These are phyloP conservation scores for Nymphaea thermarum DNA, from an alignment of 164 flowering plant species.

Conservation along the genomic window DNA sequence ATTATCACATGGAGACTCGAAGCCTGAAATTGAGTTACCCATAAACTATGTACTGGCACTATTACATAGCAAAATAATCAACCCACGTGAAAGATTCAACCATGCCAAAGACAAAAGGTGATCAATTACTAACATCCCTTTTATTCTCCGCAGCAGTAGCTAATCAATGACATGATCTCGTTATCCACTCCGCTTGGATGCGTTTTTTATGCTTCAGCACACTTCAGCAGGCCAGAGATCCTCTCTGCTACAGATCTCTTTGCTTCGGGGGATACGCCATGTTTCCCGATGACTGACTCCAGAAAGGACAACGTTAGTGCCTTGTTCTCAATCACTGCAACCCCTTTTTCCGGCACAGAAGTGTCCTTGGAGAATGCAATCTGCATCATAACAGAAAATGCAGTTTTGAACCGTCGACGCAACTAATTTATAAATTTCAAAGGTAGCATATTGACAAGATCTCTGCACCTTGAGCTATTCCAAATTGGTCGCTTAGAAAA, in stretches of 20 bases:
- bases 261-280: slow-evolving; percentile 60
- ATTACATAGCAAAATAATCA: too few species aligned
- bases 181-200: neutral
- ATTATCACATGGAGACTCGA: too few species aligned
- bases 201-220: neutral
- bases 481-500: too few species aligned
- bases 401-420: neutral
- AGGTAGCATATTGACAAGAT: too few species aligned
- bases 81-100: too few species aligned
- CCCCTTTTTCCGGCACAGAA: slow-evolving; percentile 30
- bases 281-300: slow-evolving; percentile 63
- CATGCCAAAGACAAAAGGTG: neutral
- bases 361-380: slow-evolving; percentile 54
- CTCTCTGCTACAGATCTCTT: slow-evolving; percentile 32
- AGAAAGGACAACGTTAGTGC: slow-evolving; percentile 45
- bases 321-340: slow-evolving; percentile 50
- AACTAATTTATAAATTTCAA: too few species aligned
- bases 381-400: slow-evolving; percentile 12
- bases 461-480: too few species aligned
- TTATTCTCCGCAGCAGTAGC: neutral
- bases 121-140: neutral
- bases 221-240: slow-evolving; percentile 12
- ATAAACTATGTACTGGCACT: too few species aligned
- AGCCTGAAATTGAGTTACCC: too few species aligned
- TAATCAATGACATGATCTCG: too few species aligned